These are phyloP conservation scores for Eruca vesicaria DNA, from an alignment of 441 rosid species.

Conservation along the genomic window DNA sequence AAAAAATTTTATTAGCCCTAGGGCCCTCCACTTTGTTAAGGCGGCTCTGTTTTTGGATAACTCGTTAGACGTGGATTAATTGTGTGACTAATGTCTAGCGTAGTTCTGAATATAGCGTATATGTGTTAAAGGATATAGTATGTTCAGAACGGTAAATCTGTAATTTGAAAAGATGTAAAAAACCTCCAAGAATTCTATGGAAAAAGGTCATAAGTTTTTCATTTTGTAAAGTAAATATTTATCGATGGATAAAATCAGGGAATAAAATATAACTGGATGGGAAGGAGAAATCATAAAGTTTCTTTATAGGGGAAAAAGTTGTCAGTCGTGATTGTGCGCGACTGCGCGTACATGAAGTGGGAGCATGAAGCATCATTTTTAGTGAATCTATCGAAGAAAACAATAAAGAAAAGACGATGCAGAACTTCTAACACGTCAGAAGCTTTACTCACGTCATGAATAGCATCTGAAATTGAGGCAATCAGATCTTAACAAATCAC, in stretches of 20 bases:
- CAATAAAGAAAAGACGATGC: conserved; percentile 8
- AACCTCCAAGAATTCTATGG: not conserved
- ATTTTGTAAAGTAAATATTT: not conserved
- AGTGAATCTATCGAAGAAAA: conserved; percentile 25
- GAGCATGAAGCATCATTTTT: conserved; percentile 32
- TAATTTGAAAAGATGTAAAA: not conserved
- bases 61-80: too few relatives aligned
- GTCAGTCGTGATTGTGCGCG: conserved; percentile 44
- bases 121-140: not conserved
- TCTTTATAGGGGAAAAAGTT: not conserved
- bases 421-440: conserved; percentile 32
- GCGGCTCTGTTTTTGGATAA: too few relatives aligned
- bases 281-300: conserved; percentile 13
- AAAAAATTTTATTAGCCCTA: too few relatives aligned
- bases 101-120: too few relatives aligned
- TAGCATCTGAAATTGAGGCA: conserved; percentile 27
- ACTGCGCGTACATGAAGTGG: conserved; percentile 45
- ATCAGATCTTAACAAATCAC: conserved; percentile 6
- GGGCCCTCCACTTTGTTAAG: too few relatives aligned
- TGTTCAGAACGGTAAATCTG: not conserved
- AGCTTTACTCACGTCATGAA: conserved; percentile 32
- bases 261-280: conserved; percentile 13
- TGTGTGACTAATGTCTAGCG: too few relatives aligned
- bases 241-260: not conserved
- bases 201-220: not conserved